A percentile compares a stretch with the other conserved stretches of the same genome.
These are phyloP conservation scores for Neurospora tetraspora DNA, from an alignment of 495 filamentous ascomycete species.

Conservation along the genomic window DNA sequence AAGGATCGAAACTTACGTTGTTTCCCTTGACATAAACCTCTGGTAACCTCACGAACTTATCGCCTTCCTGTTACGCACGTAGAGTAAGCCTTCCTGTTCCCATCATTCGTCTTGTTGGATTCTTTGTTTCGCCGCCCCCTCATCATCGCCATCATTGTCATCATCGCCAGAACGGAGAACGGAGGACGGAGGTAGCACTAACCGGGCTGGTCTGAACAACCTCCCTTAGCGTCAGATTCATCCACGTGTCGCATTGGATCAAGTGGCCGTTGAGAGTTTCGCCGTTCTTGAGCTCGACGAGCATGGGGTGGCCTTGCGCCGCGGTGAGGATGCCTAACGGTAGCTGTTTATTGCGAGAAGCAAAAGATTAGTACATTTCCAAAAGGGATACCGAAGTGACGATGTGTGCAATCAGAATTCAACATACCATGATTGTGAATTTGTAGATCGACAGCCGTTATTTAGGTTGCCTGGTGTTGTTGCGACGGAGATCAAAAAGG, in stretches of 20 bases:
- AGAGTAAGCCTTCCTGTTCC: too few relatives aligned
- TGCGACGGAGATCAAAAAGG: neutral
- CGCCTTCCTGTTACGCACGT: slow-evolving; percentile 53
- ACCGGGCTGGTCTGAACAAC: slow-evolving; percentile 92
- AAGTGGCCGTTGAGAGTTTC: slow-evolving; percentile 95
- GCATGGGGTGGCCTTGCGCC: slow-evolving; percentile 96
- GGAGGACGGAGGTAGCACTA: slow-evolving; percentile 4
- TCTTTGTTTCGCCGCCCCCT: neutral
- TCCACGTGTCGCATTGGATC: slow-evolving; percentile 96
- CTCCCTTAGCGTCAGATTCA: slow-evolving; percentile 95
- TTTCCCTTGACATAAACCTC: slow-evolving; percentile 96
- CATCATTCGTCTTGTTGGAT: neutral
- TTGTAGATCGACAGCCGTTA: neutral
- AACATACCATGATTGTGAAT: neutral
- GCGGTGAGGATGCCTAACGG: slow-evolving; percentile 88
- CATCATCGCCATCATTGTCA: neutral
- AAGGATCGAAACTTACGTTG: slow-evolving; percentile 53
- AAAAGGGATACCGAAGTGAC: neutral
- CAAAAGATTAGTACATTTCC: neutral
- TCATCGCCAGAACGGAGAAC: neutral
- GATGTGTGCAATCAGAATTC: too few relatives aligned
- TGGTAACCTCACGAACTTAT: slow-evolving; percentile 80
- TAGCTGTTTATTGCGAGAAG: slow-evolving; percentile 41
- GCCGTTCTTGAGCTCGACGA: slow-evolving; percentile 97
- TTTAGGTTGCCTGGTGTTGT: neutral